These are phyloP conservation scores for Fraxinus sp. DNA, from an alignment of 305 asterid genomes.

Conservation along the genomic window DNA sequence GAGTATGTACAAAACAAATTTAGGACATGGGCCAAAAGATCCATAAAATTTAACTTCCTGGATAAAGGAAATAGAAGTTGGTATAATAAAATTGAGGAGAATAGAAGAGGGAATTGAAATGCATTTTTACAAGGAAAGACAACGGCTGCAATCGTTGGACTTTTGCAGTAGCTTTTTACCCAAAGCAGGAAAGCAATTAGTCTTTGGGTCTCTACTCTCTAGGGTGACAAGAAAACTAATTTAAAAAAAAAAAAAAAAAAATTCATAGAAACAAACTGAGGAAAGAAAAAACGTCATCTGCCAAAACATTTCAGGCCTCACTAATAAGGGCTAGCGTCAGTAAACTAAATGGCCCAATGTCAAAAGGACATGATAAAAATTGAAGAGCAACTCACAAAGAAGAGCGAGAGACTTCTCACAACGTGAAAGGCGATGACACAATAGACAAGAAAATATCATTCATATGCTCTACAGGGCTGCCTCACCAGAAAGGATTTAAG, in stretches of 20 bases:
- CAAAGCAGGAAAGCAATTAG: not conserved
- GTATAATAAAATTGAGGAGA: not conserved
- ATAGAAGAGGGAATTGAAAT: not conserved
- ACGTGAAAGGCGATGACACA: not conserved
- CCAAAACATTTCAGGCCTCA: not conserved
- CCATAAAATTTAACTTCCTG: not conserved
- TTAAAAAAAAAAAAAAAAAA: not conserved
- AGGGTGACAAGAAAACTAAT: not conserved
- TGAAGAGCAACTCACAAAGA: not conserved
- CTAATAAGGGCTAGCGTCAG: not conserved
- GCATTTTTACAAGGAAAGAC: not conserved
- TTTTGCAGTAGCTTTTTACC: not conserved
- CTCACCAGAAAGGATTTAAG: not conserved
- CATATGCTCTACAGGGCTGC: not conserved
- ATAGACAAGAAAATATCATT: not conserved
- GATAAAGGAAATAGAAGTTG: not conserved
- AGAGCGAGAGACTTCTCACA: not conserved
- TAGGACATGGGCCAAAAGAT: not conserved
- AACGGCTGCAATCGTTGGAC: not conserved
- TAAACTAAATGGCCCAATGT: not conserved
- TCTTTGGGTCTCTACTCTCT: not conserved
- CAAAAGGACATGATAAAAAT: not conserved
- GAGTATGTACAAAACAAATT: not conserved
- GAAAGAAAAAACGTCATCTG: not conserved
- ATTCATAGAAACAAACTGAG: not conserved